Conservation (phyloP, 2,329 filamentous ascomycete genomes). For the Fusarium nurragi region DNA sequence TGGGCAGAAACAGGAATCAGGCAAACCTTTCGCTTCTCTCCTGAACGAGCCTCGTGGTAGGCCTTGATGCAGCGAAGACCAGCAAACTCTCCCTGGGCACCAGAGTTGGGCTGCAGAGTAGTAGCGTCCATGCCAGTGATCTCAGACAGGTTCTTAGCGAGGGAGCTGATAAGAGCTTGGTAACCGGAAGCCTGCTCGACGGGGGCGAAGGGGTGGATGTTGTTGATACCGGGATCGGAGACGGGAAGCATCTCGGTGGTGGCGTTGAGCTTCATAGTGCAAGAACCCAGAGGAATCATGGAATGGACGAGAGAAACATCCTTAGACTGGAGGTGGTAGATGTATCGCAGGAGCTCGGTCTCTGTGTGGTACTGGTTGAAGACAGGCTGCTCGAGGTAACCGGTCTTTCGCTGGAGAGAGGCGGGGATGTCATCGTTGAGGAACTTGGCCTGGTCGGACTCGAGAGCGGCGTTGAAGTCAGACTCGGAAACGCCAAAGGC, state of each 20-base stretch:
- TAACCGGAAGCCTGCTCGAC: slow-evolving; percentile 74
- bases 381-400: slow-evolving; percentile 86
- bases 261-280: slow-evolving; percentile 98
- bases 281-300: slow-evolving; percentile 96
- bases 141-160: slow-evolving; percentile 78
- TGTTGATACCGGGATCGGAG: slow-evolving; percentile 52
- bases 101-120: slow-evolving; percentile 94
- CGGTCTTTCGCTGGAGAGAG: slow-evolving; percentile 73
- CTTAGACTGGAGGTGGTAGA: slow-evolving; percentile 91
- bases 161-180: slow-evolving; percentile 72
- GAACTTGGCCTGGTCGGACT: slow-evolving; percentile 49
- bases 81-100: slow-evolving; percentile 93
- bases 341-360: slow-evolving; percentile 92
- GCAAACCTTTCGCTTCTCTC: slow-evolving; percentile 84
- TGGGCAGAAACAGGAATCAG: slow-evolving; percentile 95
- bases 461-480: slow-evolving; percentile 40
- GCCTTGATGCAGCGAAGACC: slow-evolving; percentile 88
- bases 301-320: slow-evolving; percentile 94
- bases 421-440: slow-evolving; percentile 59
- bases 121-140: slow-evolving; percentile 91
- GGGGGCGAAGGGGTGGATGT: slow-evolving; percentile 84
- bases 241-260: slow-evolving; percentile 93
- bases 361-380: slow-evolving; percentile 97
- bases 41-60: slow-evolving; percentile 70
- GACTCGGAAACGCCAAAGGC: slow-evolving; percentile 41